Evolutionary conservation across 2,329 filamentous ascomycete genomes (phyloP), one percentile per base, ranked within the genome.

Genomic region (Ophiostoma sp.): DNA sequence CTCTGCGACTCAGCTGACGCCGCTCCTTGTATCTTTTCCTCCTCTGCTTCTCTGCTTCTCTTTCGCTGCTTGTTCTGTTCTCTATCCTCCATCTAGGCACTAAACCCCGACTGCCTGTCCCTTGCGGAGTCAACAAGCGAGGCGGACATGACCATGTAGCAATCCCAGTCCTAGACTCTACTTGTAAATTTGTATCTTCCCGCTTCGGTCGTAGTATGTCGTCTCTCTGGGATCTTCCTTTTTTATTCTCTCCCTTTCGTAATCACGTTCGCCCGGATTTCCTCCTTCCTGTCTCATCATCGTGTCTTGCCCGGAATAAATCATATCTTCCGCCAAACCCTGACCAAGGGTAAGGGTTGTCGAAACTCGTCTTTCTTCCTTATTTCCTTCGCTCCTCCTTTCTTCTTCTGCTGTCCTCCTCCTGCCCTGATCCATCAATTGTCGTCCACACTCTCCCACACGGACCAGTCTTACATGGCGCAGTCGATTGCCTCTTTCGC

Each of bases 401-500:
- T 49, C 27, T 38, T 14, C n/a, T 41, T n/a, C 65, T 52, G 12
- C 41, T 44, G n/a, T 38, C 45, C 38, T 12, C 18, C 42, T n/a
- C 40, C 36, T 63, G 5, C 14, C 14, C 18, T 63, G 9, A 4
- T 52, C 6, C 49, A 16, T 52, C 49, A n/a, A 27, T 6, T 7
- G 9, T 36, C 44, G 16, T 64, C 18, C n/a, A 6, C 42, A 60
- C 58, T n/a, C 47, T 18, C 47, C 14, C 5, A 47, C 45, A 44
- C 42, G 8, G 42, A 63, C 7, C 38, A 9, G 38, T 63, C 60
- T 63, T 27, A 63, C 38, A 63, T 40, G 60, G 40, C 60, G 40
- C 60, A 63, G 60, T 63, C 60, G 38, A 38, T 42, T 63, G 36
- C 38, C 60, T 41, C 60, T 41, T 63, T 63, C 18, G 60, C 18